Conservation (phyloP, 202 grass and related monocot species). For the Dendrocalamus latiflorus region DNA sequence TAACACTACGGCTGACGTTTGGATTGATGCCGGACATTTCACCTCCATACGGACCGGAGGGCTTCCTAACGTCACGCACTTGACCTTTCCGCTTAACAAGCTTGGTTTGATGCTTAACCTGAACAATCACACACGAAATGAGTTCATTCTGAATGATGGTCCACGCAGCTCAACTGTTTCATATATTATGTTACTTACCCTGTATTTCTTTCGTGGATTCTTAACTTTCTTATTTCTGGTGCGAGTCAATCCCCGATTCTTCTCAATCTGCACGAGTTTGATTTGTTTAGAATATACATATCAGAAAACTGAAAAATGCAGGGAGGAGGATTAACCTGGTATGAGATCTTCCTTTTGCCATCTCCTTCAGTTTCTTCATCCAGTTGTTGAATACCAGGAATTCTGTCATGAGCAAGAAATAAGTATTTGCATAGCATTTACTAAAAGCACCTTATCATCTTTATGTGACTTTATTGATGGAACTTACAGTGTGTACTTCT, state of each 20-base stretch:
- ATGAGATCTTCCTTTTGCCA: conserved; percentile 88
- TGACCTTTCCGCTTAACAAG: conserved; percentile 52
- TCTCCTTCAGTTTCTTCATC: conserved; percentile 64
- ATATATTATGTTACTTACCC: conserved; percentile 38
- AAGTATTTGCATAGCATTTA: conserved; percentile 11
- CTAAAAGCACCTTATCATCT: not conserved
- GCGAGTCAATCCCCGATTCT: conserved; percentile 84
- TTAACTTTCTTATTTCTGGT: conserved; percentile 73
- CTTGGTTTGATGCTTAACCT: conserved; percentile 59
- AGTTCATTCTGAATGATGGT: not conserved
- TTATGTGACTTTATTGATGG: not conserved
- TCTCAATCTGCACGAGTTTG: conserved; percentile 66
- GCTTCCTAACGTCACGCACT: conserved; percentile 53
- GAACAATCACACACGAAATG: conserved; percentile 9
- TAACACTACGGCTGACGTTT: conserved; percentile 66
- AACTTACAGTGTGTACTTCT: conserved; percentile 45
- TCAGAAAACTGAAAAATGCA: not conserved
- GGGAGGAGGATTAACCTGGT: conserved; percentile 53
- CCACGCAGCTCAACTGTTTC: not conserved
- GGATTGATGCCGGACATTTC: conserved; percentile 81
- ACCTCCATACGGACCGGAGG: conserved; percentile 62
- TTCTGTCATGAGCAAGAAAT: conserved; percentile 37
- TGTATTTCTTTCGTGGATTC: conserved; percentile 98
- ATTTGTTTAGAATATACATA: conserved; percentile 4
- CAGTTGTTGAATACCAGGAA: conserved; percentile 20